Percentiles rank a stretch among this genome's conserved stretches.
Conservation (phyloP, 352 stramenopile genomes). For the Globisporangium viniferum region DNA sequence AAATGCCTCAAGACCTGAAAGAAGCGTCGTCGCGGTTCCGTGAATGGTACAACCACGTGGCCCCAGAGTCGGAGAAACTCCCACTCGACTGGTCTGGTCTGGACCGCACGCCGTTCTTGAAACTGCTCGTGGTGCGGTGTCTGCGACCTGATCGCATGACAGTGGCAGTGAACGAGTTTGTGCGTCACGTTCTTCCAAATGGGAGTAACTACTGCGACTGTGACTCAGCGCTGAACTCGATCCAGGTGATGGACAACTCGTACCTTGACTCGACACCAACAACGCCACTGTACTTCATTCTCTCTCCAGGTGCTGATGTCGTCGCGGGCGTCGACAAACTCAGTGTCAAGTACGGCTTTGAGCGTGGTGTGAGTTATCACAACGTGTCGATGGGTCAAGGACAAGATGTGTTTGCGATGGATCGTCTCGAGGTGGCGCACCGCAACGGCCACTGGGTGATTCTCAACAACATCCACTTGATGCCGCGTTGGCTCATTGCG, state of each 20-base stretch:
- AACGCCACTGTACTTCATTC: slow-evolving; percentile 97
- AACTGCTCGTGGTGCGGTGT: slow-evolving; percentile 95
- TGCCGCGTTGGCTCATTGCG: slow-evolving; percentile 94
- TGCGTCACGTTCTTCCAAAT: slow-evolving; percentile 91
- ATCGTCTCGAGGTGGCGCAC: slow-evolving; percentile 92
- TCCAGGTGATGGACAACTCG: slow-evolving; percentile 95
- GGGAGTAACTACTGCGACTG: slow-evolving; percentile 94
- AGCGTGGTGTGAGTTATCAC: slow-evolving; percentile 95
- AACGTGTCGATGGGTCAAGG: slow-evolving; percentile 98
- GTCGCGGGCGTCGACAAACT: slow-evolving; percentile 94
- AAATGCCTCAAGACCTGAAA: slow-evolving; percentile 95
- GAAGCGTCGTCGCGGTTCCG: slow-evolving; percentile 94
- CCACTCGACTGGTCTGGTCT: slow-evolving; percentile 95
- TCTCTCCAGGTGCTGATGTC: slow-evolving; percentile 95
- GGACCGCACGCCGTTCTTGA: slow-evolving; percentile 95
- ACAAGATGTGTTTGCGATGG: slow-evolving; percentile 94
- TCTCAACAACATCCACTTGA: slow-evolving; percentile 98
- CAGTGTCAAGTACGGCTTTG: slow-evolving; percentile 93
- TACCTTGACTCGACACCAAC: slow-evolving; percentile 93
- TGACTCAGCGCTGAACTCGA: slow-evolving; percentile 94
- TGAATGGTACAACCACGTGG: slow-evolving; percentile 98
- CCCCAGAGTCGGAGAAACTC: slow-evolving; percentile 95
- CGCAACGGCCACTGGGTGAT: slow-evolving; percentile 97
- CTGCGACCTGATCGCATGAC: slow-evolving; percentile 94
- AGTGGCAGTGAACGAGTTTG: slow-evolving; percentile 94